Base-by-base conservation (phyloP, 768 basidiomycete genomes). In the Strobilomyces confusus region DNA sequence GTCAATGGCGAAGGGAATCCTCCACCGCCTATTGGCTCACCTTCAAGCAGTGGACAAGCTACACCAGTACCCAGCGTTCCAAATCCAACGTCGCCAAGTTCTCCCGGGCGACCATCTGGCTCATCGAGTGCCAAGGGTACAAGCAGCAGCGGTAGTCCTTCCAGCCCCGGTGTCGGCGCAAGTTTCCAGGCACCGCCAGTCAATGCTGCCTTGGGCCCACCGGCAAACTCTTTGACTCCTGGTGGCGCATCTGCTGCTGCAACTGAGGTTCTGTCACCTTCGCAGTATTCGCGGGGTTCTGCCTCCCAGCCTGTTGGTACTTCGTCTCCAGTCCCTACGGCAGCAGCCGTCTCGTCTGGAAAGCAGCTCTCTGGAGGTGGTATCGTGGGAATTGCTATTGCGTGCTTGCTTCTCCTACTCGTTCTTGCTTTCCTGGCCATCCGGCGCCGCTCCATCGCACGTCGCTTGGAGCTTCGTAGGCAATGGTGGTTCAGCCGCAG, bases 401-500 rank as follows among this genome's bases (percentile, higher is more conserved):
- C 73, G 5, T 59, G 71, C 23, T 50, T 61, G 23, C 23, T 77
- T 20, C 54, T 64, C 41, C 44, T 72, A 19, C 49, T 80, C 9
- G 61, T 55, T 7, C 47, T 79, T 13, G 26, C 75, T 20, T 19
- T 84, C 13, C 60, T 80, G 45, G 42, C 78, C 37, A 57, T 80
- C 26, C 78, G 84, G 36, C 75, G 73, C 30, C 79, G 81, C 25
- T 71, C 71, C 12, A 72, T 71, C 11, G 56, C 70, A 0, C 74
- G 71, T 32, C 78, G 82, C 13, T 54, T 69, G 19, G 69, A 79
- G 37, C 72, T 75, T 20, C 73, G 73, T 49, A 70, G 67, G 25
- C 59, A 59, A 9, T 81, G 80, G 80, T 80, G 80, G 77, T 72
- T 73, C 51, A 54, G 64, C 11, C 58, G 69, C 12, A 59, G 67